Percentiles rank a stretch among this genome's conserved stretches.
phyloP scores from a whole-genome alignment of 805 yeast genomes.

The Pichia deserticola region DNA sequence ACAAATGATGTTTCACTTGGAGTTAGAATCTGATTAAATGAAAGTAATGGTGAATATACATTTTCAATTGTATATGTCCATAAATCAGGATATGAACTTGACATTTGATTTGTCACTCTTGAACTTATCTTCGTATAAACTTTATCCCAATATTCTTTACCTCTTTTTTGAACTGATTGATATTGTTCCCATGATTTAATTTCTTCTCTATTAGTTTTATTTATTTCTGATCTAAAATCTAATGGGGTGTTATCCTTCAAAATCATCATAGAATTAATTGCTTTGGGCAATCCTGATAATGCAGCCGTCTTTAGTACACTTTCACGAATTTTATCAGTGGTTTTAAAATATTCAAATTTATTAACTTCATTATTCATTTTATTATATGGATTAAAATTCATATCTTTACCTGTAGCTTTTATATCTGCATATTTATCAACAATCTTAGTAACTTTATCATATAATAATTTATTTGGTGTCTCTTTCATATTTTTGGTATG shows the following conservation, averaged over 20 bases:
- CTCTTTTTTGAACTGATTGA: constrained; percentile 32
- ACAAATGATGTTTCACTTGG: constrained; percentile 71
- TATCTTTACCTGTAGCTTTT: constrained; percentile 13
- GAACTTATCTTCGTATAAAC: constrained; percentile 70
- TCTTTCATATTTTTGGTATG: constrained; percentile 16
- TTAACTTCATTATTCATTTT: not conserved
- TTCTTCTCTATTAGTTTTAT: constrained; percentile 12
- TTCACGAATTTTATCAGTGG: constrained; percentile 58
- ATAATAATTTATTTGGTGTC: constrained; percentile 13
- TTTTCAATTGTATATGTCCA: constrained; percentile 65
- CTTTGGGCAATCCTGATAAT: constrained; percentile 74
- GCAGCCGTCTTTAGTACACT: constrained; percentile 74
- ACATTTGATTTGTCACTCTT: constrained; percentile 61
- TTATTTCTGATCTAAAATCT: constrained; percentile 27
- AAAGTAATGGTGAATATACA: constrained; percentile 72
- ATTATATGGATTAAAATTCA: constrained; percentile 13
- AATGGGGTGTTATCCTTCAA: constrained; percentile 60
- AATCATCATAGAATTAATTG: constrained; percentile 68
- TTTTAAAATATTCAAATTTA: not conserved
- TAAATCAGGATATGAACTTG: constrained; percentile 75
- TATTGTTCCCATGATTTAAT: constrained; percentile 14
- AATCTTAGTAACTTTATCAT: constrained; percentile 9
- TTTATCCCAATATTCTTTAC: constrained; percentile 60
- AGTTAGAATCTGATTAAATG: constrained; percentile 53
- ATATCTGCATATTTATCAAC: constrained; percentile 23